Evolutionary conservation across 805 yeast species (phyloP).

Genomic region (Lipomyces mesembrius): DNA sequence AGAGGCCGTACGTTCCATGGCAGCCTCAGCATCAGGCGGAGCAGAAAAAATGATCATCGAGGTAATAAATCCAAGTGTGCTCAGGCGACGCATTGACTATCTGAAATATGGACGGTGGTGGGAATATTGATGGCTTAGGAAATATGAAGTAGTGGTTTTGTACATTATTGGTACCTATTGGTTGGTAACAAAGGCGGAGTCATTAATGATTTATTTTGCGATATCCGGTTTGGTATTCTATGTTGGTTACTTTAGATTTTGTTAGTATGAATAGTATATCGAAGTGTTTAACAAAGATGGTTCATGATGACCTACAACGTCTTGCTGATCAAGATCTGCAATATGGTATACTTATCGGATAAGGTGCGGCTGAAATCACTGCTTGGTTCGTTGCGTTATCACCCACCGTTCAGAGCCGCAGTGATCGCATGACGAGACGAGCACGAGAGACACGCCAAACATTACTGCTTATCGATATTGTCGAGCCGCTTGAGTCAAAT

Average conservation of each 20-base stretch:
- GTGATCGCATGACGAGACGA: too few species aligned
- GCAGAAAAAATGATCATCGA: neutral
- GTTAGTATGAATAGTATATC: neutral
- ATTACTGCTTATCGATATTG: too few species aligned
- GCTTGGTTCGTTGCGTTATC: too few species aligned
- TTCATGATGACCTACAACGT: too few species aligned
- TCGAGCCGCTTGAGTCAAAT: too few species aligned
- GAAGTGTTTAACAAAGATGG: too few species aligned
- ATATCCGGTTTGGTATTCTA: neutral
- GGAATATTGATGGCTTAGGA: neutral
- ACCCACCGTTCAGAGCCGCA: too few species aligned
- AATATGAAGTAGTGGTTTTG: neutral
- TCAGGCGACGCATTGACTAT: neutral
- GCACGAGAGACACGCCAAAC: too few species aligned
- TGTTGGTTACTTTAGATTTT: neutral
- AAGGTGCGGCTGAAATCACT: too few species aligned
- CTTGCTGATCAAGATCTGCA: too few species aligned
- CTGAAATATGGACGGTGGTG: neutral
- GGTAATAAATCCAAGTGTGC: neutral
- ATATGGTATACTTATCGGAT: too few species aligned
- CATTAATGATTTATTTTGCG: neutral
- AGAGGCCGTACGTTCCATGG: constrained; percentile 3
- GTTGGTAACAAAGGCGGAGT: neutral
- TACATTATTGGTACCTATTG: neutral
- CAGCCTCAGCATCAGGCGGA: constrained; percentile 11